Evolutionary conservation across 2,329 filamentous ascomycete species (phyloP), one percentile per base, ranked within the genome.

Genomic region (Pseudogymnoascus sp.): DNA sequence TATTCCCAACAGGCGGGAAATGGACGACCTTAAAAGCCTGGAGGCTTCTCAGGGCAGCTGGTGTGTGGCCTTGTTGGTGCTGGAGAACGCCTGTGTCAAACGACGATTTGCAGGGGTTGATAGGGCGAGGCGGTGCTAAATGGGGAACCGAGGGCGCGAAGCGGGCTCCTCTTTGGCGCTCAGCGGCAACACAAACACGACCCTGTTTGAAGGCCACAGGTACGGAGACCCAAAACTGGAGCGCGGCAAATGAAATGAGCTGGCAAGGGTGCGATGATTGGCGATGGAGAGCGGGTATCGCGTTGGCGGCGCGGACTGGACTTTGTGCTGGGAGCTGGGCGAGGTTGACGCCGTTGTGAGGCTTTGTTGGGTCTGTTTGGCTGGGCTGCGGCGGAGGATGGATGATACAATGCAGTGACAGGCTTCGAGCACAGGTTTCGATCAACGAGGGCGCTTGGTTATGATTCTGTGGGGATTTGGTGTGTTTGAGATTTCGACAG

Each of bases 161-260:
- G 50, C 28, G 28, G 50, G 28, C 50, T 57, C 50, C 50, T 57
- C 50, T 57, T 57, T 57, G 50, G 28, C 50, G 50, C 50, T 57
- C 50, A 57, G 50, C 50, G 50, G 50, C 50, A 57, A 57, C 50
- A 57, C 50, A 57, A 57, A 57, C 50, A 57, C 50, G 50, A 57
- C 50, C 50, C 50, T 57, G 50, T 57, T 57, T 57, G 50, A 57
- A 57, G 50, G 50, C 28, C 50, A 57, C 50, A n/a, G 28, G 50
- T 21, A 35, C 50, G 28, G 50, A 57, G 50, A 57, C 50, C 50
- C 50, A 35, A 57, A 57, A 57, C 50, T 57, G 50, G 50, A 57
- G 50, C 28, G 50, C 50, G 50, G 28, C 50, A 57, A 57, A 57
- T 57, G 50, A 57, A 35, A 57, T 57, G 50, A 57, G 50, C 28